Evolutionary conservation across 495 filamentous ascomycete species (phyloP).

Genomic region (Podospora pseudocomata): DNA sequence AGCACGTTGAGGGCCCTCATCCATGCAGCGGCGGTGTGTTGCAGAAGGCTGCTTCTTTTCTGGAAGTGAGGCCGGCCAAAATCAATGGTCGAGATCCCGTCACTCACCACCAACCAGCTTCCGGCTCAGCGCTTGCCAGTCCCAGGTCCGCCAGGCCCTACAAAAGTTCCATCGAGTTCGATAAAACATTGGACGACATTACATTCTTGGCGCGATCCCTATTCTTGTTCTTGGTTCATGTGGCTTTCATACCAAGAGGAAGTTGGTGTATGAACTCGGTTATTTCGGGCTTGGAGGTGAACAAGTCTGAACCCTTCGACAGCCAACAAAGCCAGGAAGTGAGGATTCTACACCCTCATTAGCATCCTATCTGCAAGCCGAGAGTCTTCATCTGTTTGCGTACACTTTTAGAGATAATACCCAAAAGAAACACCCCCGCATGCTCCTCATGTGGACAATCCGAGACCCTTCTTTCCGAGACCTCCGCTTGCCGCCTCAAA

Average conservation of each 20-base stretch:
- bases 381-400: not conserved
- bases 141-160: not conserved
- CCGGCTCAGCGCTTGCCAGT: not conserved
- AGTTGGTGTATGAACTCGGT: not conserved
- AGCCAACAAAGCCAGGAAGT: not conserved
- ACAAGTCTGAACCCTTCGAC: not conserved
- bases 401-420: not conserved
- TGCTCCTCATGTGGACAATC: not conserved
- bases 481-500: not conserved
- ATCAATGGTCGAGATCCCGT: not conserved
- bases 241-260: not conserved
- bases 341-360: not conserved
- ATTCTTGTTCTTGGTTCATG: not conserved
- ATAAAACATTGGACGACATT: not conserved
- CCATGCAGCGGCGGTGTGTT: not conserved
- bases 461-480: not conserved
- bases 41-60: not conserved
- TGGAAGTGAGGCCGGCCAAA: not conserved
- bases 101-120: not conserved
- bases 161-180: not conserved
- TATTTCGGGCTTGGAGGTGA: not conserved
- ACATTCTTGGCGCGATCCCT: not conserved
- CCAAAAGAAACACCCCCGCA: not conserved
- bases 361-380: not conserved
- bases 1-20: not conserved